Evolutionary conservation across 2,329 filamentous ascomycete species (phyloP).

Genomic region (Chaetomiaceae sp.): DNA sequence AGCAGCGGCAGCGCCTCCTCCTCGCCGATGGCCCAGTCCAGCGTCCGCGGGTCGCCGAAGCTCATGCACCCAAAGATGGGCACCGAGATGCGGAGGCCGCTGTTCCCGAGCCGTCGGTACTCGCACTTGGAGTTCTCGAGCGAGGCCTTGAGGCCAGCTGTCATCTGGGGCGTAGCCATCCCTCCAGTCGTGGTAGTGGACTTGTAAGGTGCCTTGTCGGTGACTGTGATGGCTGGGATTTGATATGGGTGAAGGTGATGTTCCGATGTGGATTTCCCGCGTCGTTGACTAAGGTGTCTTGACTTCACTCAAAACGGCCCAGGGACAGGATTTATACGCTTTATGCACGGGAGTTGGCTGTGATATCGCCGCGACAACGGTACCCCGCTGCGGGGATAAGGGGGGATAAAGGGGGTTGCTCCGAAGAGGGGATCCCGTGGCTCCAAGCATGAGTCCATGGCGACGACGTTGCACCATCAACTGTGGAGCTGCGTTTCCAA

Average conservation of each 20-base stretch:
- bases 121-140: slow-evolving; percentile 42
- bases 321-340: not conserved
- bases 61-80: slow-evolving; percentile 63
- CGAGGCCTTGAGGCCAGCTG: slow-evolving; percentile 31
- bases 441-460: too few species aligned
- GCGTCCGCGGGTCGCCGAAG: slow-evolving; percentile 50
- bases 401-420: not conserved
- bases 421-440: too few species aligned
- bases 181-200: slow-evolving; percentile 9
- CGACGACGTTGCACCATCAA: too few species aligned
- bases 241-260: too few species aligned
- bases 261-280: too few species aligned
- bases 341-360: not conserved
- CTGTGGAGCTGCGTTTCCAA: not conserved
- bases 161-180: slow-evolving; percentile 18
- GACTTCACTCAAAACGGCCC: not conserved
- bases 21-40: slow-evolving; percentile 53
- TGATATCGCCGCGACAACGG: not conserved
- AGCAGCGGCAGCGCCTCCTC: slow-evolving; percentile 40
- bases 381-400: slow-evolving; percentile 23
- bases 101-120: slow-evolving; percentile 53
- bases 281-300: too few species aligned
- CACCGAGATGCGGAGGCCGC: slow-evolving; percentile 58
- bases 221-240: too few species aligned
- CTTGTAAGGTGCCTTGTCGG: not conserved